A percentile compares a stretch with the other conserved stretches of the same genome.
phyloP scores from a whole-genome alignment of 2,329 filamentous ascomycete genomes.

The Fusarium siculi region DNA sequence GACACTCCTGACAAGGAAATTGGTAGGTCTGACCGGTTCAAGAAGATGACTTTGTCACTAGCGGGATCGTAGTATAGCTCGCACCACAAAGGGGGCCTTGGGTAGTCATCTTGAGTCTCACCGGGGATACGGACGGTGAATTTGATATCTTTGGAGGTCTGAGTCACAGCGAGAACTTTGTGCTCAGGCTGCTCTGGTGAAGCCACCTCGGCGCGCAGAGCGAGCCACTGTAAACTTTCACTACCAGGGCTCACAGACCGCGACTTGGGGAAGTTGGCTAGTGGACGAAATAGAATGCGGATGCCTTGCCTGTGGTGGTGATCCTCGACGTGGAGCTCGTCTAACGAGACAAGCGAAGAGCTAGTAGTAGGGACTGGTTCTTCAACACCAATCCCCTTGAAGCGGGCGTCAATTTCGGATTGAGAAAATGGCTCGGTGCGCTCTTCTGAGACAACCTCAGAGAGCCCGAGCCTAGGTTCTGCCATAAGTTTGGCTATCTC shows the following conservation, averaged over 20 bases:
- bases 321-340: conserved; percentile 62
- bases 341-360: conserved; percentile 61
- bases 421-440: conserved; percentile 69
- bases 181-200: conserved; percentile 64
- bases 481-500: conserved; percentile 54
- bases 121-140: conserved; percentile 67
- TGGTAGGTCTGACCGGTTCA: conserved; percentile 66
- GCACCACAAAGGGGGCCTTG: conserved; percentile 65
- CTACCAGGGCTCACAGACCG: conserved; percentile 67
- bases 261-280: conserved; percentile 61
- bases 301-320: conserved; percentile 65
- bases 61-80: conserved; percentile 69
- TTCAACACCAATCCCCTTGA: conserved; percentile 58
- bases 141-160: conserved; percentile 69
- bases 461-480: conserved; percentile 55
- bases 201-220: conserved; percentile 64
- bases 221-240: conserved; percentile 67
- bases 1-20: conserved; percentile 61
- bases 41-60: conserved; percentile 67
- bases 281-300: conserved; percentile 66
- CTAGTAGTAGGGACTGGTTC: conserved; percentile 52
- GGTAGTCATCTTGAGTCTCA: conserved; percentile 55
- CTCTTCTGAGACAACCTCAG: conserved; percentile 57
- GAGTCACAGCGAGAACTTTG: conserved; percentile 68
- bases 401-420: conserved; percentile 63